phyloP scores from a whole-genome alignment of 202 grass and related monocot genomes.

The Zizania palustris region DNA sequence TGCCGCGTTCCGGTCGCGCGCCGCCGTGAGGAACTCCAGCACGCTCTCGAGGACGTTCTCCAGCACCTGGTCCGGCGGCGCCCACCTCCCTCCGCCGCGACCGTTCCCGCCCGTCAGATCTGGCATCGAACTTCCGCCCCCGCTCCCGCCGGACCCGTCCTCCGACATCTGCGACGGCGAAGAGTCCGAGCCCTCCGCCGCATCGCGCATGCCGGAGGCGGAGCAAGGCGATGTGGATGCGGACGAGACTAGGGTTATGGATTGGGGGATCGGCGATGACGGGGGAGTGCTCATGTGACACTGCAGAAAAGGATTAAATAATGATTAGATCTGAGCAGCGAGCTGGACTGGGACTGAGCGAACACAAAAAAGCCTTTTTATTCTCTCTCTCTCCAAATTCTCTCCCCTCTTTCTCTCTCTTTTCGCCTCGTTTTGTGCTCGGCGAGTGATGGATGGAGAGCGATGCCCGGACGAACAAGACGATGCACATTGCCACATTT shows the following conservation, averaged over 20 bases:
- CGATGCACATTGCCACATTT: background rate
- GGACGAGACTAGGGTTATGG: conserved; percentile 61
- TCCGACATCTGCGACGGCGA: conserved; percentile 64
- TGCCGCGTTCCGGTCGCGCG: conserved; percentile 71
- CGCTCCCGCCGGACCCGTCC: conserved; percentile 47
- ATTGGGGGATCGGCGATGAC: conserved; percentile 49
- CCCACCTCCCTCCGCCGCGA: conserved; percentile 35
- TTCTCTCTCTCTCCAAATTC: background rate
- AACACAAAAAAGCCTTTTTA: conserved; percentile 41
- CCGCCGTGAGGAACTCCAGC: conserved; percentile 65
- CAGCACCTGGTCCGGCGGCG: conserved; percentile 67
- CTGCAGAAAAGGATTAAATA: conserved; percentile 77
- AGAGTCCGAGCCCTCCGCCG: conserved; percentile 52
- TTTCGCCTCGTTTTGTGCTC: conserved; percentile 3
- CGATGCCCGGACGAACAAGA: conserved; percentile 1
- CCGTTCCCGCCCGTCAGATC: conserved; percentile 57
- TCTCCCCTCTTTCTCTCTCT: no score
- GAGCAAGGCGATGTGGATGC: conserved; percentile 32
- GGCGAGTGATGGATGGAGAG: background rate
- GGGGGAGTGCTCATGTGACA: conserved; percentile 66
- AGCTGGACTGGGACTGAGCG: conserved; percentile 40
- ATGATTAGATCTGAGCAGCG: conserved; percentile 59
- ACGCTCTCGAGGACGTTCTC: conserved; percentile 82
- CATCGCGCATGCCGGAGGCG: conserved; percentile 46
- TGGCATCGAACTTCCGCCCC: conserved; percentile 51